Base-by-base conservation (phyloP, 2,329 filamentous ascomycete species). In the Colletotrichum noveboracense region DNA sequence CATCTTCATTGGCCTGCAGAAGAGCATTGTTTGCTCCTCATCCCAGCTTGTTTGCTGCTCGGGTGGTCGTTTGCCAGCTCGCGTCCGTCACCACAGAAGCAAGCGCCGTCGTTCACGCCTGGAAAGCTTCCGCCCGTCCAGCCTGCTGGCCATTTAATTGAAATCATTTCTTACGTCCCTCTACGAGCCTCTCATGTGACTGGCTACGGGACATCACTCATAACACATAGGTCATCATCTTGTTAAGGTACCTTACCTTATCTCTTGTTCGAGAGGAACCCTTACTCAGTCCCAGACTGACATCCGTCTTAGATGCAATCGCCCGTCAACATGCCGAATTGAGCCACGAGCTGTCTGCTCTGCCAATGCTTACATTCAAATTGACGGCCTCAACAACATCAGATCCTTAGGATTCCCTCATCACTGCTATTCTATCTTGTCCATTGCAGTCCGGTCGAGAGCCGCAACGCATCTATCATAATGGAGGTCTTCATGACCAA, bases 401-500 rank as follows among this genome's bases (percentile, higher is more conserved):
- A 3, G 38, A n/a, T n/a, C 4, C 38, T 4, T 6, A 1, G 38
- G 9, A n/a, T 48, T 48, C 38, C 38, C 38, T 48, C 38, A n/a
- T 48, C 38, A 48, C 9, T 6, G 9, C 43, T 52, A 7, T 48
- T 48, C 43, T 48, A 52, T 6, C n/a, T 21, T 13, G 7, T 52
- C 43, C 43, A 52, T 3, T 21, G n/a, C n/a, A 52, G 9, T 18
- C n/a, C 1, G 43, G 43, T n/a, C 43, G n/a, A 52, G 2, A 21
- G n/a, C 43, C 43, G 43, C n/a, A 13, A 52, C n/a, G 1, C 43
- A 52, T 52, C 30, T 52, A 14, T 32, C 32, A 10, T 21, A 8
- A 90, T 91, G 86, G 88, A 91, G 76, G 84, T 88, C 13, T 86
- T 86, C 43, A 78, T 91, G 36, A 76, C 69, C 16, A 85, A 86